Base-by-base conservation (phyloP, 352 stramenopile genomes). In the Phytophthora crassamura region DNA sequence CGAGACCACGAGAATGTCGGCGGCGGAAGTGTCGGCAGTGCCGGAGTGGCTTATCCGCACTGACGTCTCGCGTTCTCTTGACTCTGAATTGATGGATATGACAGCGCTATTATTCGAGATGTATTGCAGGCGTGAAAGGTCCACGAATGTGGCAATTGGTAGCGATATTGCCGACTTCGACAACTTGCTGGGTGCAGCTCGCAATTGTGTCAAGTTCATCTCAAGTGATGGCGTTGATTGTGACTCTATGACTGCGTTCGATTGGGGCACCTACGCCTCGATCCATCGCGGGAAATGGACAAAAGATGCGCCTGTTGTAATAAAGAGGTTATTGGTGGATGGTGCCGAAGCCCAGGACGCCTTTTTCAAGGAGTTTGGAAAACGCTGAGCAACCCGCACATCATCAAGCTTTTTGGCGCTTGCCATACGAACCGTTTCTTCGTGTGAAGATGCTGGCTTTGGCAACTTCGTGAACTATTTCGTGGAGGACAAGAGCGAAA, bases 341-440 rank as follows among this genome's bases (percentile, higher is more conserved):
- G 64, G 66, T 9, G 56, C 75, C 5, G 38, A 72, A 35, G 64
- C 58, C 53, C 64, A 67, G 47, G 45, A 55, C 4, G 67, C 52
- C 3, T 82, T 82, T 33, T 61, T 80, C 43, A 69, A 67, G 28
- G 75, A 82, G 25, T 54, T 80, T 38, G 78, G 78, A 59, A 48
- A 22, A 43, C 28, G 11, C 40, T 83, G 3, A 62, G 68, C 45
- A 76, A 84, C 33, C 72, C 67, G 14, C 65, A 87, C 40, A 66
- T 87, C 1, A n/a, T 84, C 7, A 55, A 75, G 32, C 50, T 88
- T 25, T 82, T 77, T 48, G 79, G 79, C 4, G 79, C 74, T 14
- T 84, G 72, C 14, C 79, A 85, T 36, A 25, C 22, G 22, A 25
- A 25, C 22, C 22, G 1, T 25, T 25, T 25, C 22, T 25, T 25